Evolutionary conservation across 345 rosid genomes (phyloP), one percentile per base, ranked within the genome.

Genomic region (Turnera subulata): DNA sequence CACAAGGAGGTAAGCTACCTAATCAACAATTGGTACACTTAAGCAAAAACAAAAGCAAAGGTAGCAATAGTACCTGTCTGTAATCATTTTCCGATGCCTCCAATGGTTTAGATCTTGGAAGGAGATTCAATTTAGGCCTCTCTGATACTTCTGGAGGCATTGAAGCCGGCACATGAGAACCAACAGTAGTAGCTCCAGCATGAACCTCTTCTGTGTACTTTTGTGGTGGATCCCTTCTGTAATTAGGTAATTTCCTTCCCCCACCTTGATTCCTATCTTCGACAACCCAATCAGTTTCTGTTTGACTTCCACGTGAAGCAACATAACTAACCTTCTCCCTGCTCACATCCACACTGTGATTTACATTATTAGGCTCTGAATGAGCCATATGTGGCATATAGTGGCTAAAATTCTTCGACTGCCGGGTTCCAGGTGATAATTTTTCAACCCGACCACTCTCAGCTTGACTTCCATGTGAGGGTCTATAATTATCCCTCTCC

Each of bases 391-490:
- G 65, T 13, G 68, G 62, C 4, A 62, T 43, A 43, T 61, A 51
- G 22, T 47, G 42, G 69, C 46, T 25, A 59, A 63, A 56, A 17
- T 46, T 68, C 53, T 63, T 73, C 11, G 56, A 67, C 23, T 59
- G 70, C 70, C 77, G 63, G 37, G 46, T 25, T 59, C 73, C 56
- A 3, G 55, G 64, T 38, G 60, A 73, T 1, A 64, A 56, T 46
- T 68, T 68, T 33, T 63, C 73, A 15, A 43, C 29, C 51, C 25
- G 19, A 21, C 51, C 25, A 47, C 25, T 21, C 19, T 47, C 51
- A 6, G 46, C 57, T 52, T 47, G 58, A 66, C 57, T 46, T 50
- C 56, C 56, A 21, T 2, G 26, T 32, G 50, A 24, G 23, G 17
- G 24, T 56, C 37, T 55, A 55, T 59, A 55, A 2, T 19, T 40